These are phyloP conservation scores for Anthracocystis panici-leucophaei DNA, from an alignment of 1,284 basidiomycete genomes.

Conservation along the genomic window DNA sequence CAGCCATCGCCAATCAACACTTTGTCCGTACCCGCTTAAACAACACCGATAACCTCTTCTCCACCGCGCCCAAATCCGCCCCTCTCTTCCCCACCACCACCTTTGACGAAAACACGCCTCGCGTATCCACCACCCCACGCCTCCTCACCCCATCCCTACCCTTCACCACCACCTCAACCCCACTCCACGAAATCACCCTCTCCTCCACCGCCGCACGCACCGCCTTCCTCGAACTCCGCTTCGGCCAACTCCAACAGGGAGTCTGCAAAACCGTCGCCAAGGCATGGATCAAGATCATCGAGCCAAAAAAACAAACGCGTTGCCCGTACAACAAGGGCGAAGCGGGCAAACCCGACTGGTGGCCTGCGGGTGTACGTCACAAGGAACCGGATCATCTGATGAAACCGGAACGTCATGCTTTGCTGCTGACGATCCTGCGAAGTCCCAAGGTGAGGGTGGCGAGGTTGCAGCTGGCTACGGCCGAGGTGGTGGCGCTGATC, in stretches of 20 bases:
- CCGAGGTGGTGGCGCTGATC: conserved; percentile 72
- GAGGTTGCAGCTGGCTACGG: conserved; percentile 72
- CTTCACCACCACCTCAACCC: background rate
- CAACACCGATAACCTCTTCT: background rate
- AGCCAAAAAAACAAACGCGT: conserved; percentile 74
- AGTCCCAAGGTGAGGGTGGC: conserved; percentile 70
- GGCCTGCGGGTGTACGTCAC: conserved; percentile 73
- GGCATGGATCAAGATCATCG: conserved; percentile 71
- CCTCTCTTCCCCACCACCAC: conserved; percentile 35
- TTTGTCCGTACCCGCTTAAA: conserved; percentile 23
- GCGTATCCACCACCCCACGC: conserved; percentile 26
- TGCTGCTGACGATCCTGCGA: conserved; percentile 72
- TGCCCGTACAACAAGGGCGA: conserved; percentile 74
- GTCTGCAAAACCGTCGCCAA: conserved; percentile 74
- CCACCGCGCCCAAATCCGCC: conserved; percentile 45
- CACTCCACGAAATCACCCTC: conserved; percentile 26
- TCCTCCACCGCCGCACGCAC: conserved; percentile 50
- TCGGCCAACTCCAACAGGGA: conserved; percentile 72
- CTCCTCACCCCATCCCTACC: conserved; percentile 10
- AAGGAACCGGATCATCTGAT: conserved; percentile 74
- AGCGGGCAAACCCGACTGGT: conserved; percentile 73
- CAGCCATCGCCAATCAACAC: conserved; percentile 42
- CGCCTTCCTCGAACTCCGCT: conserved; percentile 66
- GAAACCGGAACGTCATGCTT: conserved; percentile 71
- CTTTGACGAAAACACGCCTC: conserved; percentile 11